Evolutionary conservation across 805 yeast genomes (phyloP).

Genomic region (Zygoascus tannicola): DNA sequence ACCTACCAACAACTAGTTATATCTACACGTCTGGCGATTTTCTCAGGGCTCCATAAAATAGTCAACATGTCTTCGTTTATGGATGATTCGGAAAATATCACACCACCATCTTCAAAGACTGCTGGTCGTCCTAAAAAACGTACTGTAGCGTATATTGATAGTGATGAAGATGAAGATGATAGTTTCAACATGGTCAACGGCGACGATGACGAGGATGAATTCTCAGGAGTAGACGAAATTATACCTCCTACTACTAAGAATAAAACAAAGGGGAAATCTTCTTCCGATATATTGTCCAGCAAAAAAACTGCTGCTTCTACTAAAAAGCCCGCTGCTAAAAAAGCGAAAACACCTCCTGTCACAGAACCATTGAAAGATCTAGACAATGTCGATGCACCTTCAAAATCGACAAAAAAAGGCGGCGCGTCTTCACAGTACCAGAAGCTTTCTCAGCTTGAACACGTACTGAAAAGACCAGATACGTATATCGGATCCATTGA

Average conservation of each 20-base stretch:
- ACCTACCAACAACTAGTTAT: too few relatives aligned
- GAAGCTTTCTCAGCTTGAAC: conserved; percentile 89
- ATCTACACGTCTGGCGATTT: too few relatives aligned
- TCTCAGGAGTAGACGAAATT: conserved; percentile 3
- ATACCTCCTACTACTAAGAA: conserved; percentile 8
- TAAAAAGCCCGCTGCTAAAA: conserved; percentile 11
- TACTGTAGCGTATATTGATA: neutral
- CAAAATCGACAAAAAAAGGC: conserved; percentile 21
- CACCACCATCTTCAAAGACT: neutral
- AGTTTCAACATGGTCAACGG: conserved; percentile 8
- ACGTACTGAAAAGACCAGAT: conserved; percentile 93
- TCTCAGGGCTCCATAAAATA: neutral
- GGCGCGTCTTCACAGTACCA: conserved; percentile 71
- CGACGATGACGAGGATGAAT: conserved; percentile 14
- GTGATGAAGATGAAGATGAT: conserved; percentile 1
- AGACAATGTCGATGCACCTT: conserved; percentile 6
- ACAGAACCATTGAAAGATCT: conserved; percentile 6
- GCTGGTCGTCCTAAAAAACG: neutral
- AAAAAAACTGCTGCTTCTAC: conserved; percentile 6
- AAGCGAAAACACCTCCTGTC: conserved; percentile 10
- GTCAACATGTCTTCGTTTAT: neutral
- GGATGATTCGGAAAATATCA: conserved; percentile 2
- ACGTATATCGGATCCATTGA: conserved; percentile 96
- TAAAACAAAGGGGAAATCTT: too few relatives aligned
- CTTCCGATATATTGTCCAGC: neutral